Conservation (phyloP, 208 protist genomes). For the Acanthamoeba sp. region DNA sequence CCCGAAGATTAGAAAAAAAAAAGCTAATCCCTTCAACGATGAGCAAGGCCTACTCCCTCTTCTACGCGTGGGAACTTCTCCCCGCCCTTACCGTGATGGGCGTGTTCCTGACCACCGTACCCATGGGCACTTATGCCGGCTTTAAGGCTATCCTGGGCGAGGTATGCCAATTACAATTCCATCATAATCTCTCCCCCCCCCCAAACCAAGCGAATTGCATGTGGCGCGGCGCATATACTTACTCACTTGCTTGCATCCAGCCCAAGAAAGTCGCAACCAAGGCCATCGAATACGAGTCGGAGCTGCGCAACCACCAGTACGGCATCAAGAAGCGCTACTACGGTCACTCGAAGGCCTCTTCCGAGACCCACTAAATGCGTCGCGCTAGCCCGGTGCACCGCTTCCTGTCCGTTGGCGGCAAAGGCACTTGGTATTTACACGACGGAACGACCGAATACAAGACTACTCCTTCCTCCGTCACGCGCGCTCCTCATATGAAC, state of each 20-base stretch:
- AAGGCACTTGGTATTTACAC: too few species aligned
- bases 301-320: neutral
- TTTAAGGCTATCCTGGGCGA: neutral
- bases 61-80: neutral
- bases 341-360: neutral
- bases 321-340: constrained; percentile 33
- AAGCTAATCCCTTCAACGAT: neutral
- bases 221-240: neutral
- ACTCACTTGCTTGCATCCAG: neutral
- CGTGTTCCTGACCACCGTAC: neutral
- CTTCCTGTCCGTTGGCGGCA: too few species aligned
- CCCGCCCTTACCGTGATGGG: neutral
- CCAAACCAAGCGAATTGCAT: neutral
- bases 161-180: neutral
- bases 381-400: too few species aligned
- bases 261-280: constrained; percentile 23
- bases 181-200: too few species aligned
- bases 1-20: neutral
- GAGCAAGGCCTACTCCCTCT: neutral
- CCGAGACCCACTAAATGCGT: neutral
- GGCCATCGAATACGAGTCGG: neutral
- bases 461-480: too few species aligned
- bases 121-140: neutral
- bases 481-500: neutral
- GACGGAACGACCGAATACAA: too few species aligned